These are phyloP conservation scores for Leishmania arabica DNA, from an alignment of 208 protist genomes.

Conservation along the genomic window DNA sequence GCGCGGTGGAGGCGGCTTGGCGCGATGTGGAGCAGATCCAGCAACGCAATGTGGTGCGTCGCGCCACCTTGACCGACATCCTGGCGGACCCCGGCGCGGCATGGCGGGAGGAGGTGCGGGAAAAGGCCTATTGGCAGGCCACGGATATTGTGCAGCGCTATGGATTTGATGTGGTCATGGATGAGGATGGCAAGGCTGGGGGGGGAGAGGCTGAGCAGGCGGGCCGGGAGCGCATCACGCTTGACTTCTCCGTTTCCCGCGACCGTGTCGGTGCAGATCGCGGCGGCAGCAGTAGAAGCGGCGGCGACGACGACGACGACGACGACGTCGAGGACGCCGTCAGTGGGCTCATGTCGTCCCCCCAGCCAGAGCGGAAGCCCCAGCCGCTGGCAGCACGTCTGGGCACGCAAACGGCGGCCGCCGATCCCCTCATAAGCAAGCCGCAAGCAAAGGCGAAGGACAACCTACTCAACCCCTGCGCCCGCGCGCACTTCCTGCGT, in stretches of 20 bases:
- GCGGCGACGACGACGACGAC: not conserved
- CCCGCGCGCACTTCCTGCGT: constrained; percentile 56
- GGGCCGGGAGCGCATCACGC: constrained; percentile 18
- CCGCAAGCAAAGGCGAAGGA: not conserved
- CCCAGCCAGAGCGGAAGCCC: not conserved
- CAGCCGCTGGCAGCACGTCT: not conserved
- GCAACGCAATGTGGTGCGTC: constrained; percentile 48
- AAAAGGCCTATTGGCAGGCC: constrained; percentile 61
- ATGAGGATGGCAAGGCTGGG: not conserved
- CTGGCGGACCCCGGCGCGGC: constrained; percentile 28
- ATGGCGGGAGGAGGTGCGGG: constrained; percentile 22
- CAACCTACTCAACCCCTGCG: constrained; percentile 59
- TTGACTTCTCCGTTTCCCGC: constrained; percentile 40
- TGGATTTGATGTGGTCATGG: constrained; percentile 39
- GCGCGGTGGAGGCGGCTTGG: constrained; percentile 51
- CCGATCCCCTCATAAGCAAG: not conserved
- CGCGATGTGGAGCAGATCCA: constrained; percentile 53
- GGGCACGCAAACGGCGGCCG: not conserved
- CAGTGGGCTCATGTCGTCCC: not conserved
- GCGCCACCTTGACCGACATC: constrained; percentile 20
- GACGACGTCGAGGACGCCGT: not conserved
- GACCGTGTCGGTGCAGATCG: not conserved
- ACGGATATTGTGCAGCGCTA: constrained; percentile 50
- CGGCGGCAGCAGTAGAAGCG: not conserved
- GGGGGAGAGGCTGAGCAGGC: not conserved